phyloP scores from a whole-genome alignment of 2,329 filamentous ascomycete species.

The Fusarium sp. region DNA sequence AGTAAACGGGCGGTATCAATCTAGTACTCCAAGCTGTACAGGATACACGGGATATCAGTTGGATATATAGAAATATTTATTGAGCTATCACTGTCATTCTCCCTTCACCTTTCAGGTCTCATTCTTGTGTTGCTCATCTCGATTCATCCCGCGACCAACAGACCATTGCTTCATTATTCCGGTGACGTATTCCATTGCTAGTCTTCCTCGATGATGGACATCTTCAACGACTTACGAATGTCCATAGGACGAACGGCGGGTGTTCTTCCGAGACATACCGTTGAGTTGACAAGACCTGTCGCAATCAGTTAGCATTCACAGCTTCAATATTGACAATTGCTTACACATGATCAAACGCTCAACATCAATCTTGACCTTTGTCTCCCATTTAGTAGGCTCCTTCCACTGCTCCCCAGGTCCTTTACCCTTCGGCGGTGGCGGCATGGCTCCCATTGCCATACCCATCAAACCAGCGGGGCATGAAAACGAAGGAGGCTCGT shows the following conservation, averaged over 20 bases:
- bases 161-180: accelerated
- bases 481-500: neutral
- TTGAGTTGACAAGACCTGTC: neutral
- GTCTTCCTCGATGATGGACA: neutral
- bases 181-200: neutral
- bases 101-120: accelerated
- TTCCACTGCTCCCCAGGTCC: neutral
- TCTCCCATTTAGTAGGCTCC: neutral
- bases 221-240: neutral
- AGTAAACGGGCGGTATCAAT: accelerated
- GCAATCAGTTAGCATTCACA: neutral
- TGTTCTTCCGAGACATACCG: slow-evolving; percentile 2
- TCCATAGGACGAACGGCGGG: neutral
- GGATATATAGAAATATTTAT: neutral
- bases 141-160: accelerated
- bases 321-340: too few species aligned
- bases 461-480: neutral
- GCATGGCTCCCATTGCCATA: slow-evolving; percentile 1
- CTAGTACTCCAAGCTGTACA: accelerated
- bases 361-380: neutral
- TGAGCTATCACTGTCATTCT: neutral
- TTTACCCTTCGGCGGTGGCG: neutral
- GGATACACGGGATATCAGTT: accelerated
- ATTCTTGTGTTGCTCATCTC: accelerated
- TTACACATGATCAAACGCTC: neutral